Evolutionary conservation across 345 rosid genomes (phyloP).

Genomic region (Eucalyptus polyanthemos): DNA sequence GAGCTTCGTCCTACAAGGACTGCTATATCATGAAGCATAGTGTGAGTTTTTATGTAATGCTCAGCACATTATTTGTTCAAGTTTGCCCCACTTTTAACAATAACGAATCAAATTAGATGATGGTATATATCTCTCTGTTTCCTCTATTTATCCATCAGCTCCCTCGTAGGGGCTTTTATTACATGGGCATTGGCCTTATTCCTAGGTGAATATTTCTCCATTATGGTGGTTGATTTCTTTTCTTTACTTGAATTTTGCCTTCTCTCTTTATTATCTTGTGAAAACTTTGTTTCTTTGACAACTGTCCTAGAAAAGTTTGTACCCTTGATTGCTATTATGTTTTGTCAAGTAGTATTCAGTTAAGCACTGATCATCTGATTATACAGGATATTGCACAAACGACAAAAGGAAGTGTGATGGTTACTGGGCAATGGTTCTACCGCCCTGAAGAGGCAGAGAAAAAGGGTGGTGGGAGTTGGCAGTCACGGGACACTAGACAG

Average conservation of each 20-base stretch:
- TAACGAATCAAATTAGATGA: background rate
- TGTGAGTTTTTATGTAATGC: background rate
- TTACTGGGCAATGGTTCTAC: constrained; percentile 96
- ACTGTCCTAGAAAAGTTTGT: background rate
- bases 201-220: background rate
- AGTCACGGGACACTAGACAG: constrained; percentile 71
- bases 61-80: background rate
- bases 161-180: background rate
- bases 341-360: background rate
- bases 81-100: background rate
- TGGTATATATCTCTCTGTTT: background rate
- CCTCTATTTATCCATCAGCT: background rate
- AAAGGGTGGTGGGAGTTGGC: constrained; percentile 95
- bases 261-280: background rate
- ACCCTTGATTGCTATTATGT: background rate
- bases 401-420: constrained; percentile 54
- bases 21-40: background rate
- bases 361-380: background rate
- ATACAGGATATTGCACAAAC: constrained; percentile 68
- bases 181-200: background rate
- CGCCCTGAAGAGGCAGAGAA: constrained; percentile 97
- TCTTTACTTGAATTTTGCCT: background rate
- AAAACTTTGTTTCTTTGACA: background rate
- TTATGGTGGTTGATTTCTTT: background rate
- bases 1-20: background rate